Conservation (phyloP, 1,284 basidiomycete genomes). For the Apiotrichum gamsii region DNA sequence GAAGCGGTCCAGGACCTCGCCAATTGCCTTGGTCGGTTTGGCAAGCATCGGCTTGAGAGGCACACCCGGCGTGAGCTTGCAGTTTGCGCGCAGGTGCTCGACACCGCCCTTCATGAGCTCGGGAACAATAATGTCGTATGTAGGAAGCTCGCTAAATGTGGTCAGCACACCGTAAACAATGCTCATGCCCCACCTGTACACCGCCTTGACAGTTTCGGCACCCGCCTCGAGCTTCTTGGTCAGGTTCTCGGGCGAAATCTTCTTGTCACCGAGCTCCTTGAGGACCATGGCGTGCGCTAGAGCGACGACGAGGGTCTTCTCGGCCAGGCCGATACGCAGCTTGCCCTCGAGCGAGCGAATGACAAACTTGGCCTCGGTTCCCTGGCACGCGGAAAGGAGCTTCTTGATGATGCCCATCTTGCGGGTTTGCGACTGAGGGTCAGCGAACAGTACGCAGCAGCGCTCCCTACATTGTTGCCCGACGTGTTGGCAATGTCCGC, state of each 20-base stretch:
- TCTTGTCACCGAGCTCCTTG: constrained; percentile 70
- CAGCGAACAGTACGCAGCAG: neutral
- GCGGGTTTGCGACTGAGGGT: constrained; percentile 72
- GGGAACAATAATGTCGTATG: constrained; percentile 90
- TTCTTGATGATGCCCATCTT: constrained; percentile 96
- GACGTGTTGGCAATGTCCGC: constrained; percentile 78
- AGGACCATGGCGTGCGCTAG: constrained; percentile 78
- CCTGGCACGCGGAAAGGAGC: constrained; percentile 84
- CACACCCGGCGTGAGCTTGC: constrained; percentile 85
- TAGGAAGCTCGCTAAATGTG: constrained; percentile 83
- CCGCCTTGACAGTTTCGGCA: constrained; percentile 72
- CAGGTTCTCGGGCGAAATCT: constrained; percentile 67
- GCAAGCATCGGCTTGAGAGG: constrained; percentile 99
- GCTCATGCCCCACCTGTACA: constrained; percentile 87
- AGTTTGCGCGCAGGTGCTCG: constrained; percentile 61
- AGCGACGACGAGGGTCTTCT: constrained; percentile 83
- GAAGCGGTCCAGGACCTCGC: constrained; percentile 96
- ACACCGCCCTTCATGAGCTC: constrained; percentile 77
- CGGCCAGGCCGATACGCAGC: constrained; percentile 92
- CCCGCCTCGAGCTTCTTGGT: constrained; percentile 71
- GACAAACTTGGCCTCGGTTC: constrained; percentile 82
- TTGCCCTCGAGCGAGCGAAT: constrained; percentile 95
- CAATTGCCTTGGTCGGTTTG: constrained; percentile 98
- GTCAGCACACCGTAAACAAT: no score
- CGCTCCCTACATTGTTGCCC: constrained; percentile 63